These are phyloP conservation scores for Ophiostoma sp. DNA, from an alignment of 2,329 filamentous ascomycete species.

Conservation along the genomic window DNA sequence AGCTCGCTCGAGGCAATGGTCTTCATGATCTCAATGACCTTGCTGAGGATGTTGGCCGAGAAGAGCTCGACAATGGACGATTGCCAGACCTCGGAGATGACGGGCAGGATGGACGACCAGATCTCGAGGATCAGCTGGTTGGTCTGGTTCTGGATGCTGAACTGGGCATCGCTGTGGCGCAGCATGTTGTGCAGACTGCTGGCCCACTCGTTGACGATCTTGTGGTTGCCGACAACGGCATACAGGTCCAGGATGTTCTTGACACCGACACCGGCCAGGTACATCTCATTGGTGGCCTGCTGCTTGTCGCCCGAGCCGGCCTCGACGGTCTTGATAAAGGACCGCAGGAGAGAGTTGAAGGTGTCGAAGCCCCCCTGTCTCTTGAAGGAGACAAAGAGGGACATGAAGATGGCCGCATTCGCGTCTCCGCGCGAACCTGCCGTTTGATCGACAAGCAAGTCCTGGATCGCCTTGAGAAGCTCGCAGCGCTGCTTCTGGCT, in stretches of 20 bases:
- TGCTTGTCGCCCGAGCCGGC: conserved; percentile 30
- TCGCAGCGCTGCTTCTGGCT: conserved; percentile 79
- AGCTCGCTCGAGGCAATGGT: conserved; percentile 70
- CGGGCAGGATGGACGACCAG: conserved; percentile 71
- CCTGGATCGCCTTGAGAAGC: conserved; percentile 69
- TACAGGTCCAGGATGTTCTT: conserved; percentile 85
- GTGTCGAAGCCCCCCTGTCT: conserved; percentile 69
- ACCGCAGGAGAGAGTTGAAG: conserved; percentile 64
- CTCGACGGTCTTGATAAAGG: conserved; percentile 56
- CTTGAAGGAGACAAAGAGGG: conserved; percentile 83
- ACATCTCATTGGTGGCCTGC: conserved; percentile 30
- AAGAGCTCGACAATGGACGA: conserved; percentile 78
- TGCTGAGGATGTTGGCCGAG: conserved; percentile 65
- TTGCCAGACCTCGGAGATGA: conserved; percentile 75
- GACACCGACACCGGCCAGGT: conserved; percentile 54
- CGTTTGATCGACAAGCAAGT: conserved; percentile 67
- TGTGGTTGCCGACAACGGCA: conserved; percentile 66
- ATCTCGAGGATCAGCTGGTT: conserved; percentile 82
- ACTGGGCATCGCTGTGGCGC: neutral
- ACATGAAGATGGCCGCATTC: conserved; percentile 54
- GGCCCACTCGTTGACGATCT: conserved; percentile 51
- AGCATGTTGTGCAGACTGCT: conserved; percentile 5
- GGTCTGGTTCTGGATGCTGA: neutral
- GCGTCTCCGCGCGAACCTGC: conserved; percentile 42
- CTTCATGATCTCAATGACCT: conserved; percentile 77